Evolutionary conservation across 768 basidiomycete genomes (phyloP), one percentile per base, ranked within the genome.

Genomic region (Cyclocybe aegerita): DNA sequence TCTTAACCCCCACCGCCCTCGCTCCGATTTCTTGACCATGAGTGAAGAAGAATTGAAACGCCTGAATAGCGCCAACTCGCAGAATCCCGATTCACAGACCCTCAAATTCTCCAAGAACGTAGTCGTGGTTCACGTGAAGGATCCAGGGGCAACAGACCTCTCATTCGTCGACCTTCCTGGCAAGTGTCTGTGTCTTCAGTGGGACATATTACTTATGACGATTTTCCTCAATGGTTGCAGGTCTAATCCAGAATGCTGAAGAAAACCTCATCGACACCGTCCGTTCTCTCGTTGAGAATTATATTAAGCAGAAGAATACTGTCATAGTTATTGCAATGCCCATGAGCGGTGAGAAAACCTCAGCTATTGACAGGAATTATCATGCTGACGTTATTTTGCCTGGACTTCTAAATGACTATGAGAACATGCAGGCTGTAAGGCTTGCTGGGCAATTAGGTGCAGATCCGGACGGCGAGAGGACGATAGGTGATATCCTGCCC

Each of bases 261-360:
- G 51, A 66, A 0, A 65, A 70, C 0, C 61, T 74, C 0, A 70
- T 80, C 14, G 63, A 70, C 0, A 62, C 83, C 6, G 77, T 89
- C 15, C 65, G 67, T 30, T 48, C 71, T 15, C 65, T 88, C 4
- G 81, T 79, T 0, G 72, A 71, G 32, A 58, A 62, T 2, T 71
- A 81, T 43, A 82, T 86, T 53, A 44, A 38, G 5, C 65, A 65
- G n/a, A 52, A 66, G 7, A 83, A 85, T 42, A 80, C 81, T 0
- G 60, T 90, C 9, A 82, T 89, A 46, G 71, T 90, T 1, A 76
- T 87, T 0, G 79, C 83, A 0, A 78, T 88, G 46, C 84, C 87
- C 0, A 83, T 85, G 74, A 79, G 69, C 43, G 85, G 86, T 83
- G n/a, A 52, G 51, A 61, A 57, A 11, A 17, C 10, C 17, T 29